Base-by-base conservation (phyloP, 2,329 filamentous ascomycete genomes). In the Trichoderma sp. region DNA sequence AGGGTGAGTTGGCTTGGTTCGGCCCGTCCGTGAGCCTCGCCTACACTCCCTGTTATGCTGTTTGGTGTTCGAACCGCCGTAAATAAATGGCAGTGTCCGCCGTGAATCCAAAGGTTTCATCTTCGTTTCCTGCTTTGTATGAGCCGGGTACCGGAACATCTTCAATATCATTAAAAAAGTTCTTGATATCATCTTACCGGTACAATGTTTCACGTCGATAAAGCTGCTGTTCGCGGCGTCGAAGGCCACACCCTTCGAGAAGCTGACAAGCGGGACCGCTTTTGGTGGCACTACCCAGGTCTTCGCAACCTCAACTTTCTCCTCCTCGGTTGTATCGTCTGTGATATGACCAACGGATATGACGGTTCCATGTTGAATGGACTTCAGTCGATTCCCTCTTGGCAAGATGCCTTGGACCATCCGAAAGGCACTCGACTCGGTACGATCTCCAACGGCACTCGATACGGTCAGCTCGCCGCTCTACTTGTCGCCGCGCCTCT, bases 291-390 rank as follows among this genome's bases (percentile, higher is more conserved):
- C 33, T 68, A 68, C 53, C 65, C 56, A 16, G 65, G 65, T 35
- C 65, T 68, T 19, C 65, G 65, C 56, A 62, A 21, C 5, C 65
- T 68, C 16, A 68, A 68, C 24, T 24, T 67, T 19, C 63, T 67
- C 29, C n/a, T 67, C 3, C 49, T 67, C 21, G 63, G 63, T 27
- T 67, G 63, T n/a, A 67, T 67, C 33, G 53, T 67, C 24, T 67
- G 63, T 56, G 63, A 67, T 37, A 67, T 67, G 53, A 67, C 84
- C 5, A 83, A 81, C 66, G 83, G 61, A 53, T 64, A 84, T 61
- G 83, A 85, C 73, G 83, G 82, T 3, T 82, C 80, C 19, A 83
- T 86, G 79, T 83, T 86, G 79, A 85, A 86, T 70, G 81, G 80
- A 6, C 72, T 86, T 0, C 83, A 86, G 71, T 77, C 81, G 0